These are phyloP conservation scores for Pythium guiyangense DNA, from an alignment of 352 stramenopile species.

Conservation along the genomic window DNA sequence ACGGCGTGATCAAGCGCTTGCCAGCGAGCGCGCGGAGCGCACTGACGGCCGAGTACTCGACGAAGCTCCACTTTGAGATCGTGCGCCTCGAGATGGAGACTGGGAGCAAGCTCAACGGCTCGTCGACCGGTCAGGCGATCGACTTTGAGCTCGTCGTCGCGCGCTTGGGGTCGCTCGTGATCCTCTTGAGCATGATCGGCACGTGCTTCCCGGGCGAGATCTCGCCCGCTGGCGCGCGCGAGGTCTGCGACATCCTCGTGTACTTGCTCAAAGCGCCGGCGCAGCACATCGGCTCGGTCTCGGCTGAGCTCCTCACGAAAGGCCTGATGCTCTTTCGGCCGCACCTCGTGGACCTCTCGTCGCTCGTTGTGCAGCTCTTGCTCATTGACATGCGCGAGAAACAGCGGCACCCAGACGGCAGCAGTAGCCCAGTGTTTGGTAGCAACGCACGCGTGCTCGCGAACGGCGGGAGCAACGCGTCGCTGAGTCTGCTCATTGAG, in stretches of 20 bases:
- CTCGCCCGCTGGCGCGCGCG: slow-evolving; percentile 57
- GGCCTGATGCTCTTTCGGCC: slow-evolving; percentile 81
- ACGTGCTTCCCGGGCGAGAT: slow-evolving; percentile 84
- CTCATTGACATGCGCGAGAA: slow-evolving; percentile 77
- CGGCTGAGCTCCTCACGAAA: slow-evolving; percentile 75
- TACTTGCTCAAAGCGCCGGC: slow-evolving; percentile 49
- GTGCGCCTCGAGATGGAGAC: slow-evolving; percentile 64
- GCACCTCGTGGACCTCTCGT: slow-evolving; percentile 76
- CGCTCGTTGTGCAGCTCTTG: slow-evolving; percentile 64
- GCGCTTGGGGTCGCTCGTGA: slow-evolving; percentile 64
- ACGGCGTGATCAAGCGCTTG: slow-evolving; percentile 75
- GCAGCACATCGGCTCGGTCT: slow-evolving; percentile 58
- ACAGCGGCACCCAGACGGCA: slow-evolving; percentile 31
- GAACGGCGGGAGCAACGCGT: slow-evolving; percentile 61
- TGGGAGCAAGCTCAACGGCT: slow-evolving; percentile 33
- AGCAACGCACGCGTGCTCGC: slow-evolving; percentile 38
- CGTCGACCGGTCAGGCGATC: slow-evolving; percentile 11
- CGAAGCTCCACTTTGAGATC: slow-evolving; percentile 78
- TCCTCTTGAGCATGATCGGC: slow-evolving; percentile 83
- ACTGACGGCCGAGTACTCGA: slow-evolving; percentile 67
- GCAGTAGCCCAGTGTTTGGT: slow-evolving; percentile 29
- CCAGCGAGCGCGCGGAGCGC: slow-evolving; percentile 30
- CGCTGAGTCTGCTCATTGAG: slow-evolving; percentile 73
- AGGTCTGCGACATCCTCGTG: slow-evolving; percentile 81
- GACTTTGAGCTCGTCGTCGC: slow-evolving; percentile 42